Percentiles rank a stretch among this genome's conserved stretches.
These are phyloP conservation scores for Ogataea methanolica DNA, from an alignment of 805 yeast species.

Conservation along the genomic window DNA sequence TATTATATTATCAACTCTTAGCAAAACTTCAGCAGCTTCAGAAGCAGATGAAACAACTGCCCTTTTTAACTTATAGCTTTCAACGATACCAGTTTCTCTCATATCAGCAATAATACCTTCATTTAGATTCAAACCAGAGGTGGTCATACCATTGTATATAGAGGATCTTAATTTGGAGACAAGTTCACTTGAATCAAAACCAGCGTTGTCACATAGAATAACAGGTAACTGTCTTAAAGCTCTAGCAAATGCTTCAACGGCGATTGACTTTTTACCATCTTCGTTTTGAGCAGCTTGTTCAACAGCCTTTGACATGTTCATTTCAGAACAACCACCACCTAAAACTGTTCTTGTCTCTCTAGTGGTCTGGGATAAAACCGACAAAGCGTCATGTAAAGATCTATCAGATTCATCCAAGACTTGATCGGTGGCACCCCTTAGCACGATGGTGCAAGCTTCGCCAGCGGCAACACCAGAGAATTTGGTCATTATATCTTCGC, in stretches of 20 bases:
- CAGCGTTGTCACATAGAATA: conserved; percentile 95
- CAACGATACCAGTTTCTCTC: conserved; percentile 91
- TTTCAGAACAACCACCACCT: conserved; percentile 91
- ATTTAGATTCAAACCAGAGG: conserved; percentile 87
- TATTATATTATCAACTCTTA: conserved; percentile 94
- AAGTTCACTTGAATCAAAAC: conserved; percentile 88
- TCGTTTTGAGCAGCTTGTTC: conserved; percentile 89
- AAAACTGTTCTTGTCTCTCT: conserved; percentile 85
- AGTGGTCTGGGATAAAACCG: conserved; percentile 93
- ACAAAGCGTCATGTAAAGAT: conserved; percentile 93
- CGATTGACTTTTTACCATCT: conserved; percentile 89
- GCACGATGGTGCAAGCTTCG: conserved; percentile 91
- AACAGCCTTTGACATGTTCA: conserved; percentile 95
- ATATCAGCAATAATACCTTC: conserved; percentile 86
- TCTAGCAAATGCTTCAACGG: conserved; percentile 89
- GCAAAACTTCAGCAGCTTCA: conserved; percentile 95
- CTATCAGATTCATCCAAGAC: conserved; percentile 97
- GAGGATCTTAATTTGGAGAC: conserved; percentile 88
- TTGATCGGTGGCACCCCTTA: conserved; percentile 98
- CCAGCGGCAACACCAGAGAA: conserved; percentile 96
- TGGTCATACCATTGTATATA: conserved; percentile 85
- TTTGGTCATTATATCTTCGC: conserved; percentile 85
- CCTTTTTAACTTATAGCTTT: conserved; percentile 83
- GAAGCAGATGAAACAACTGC: conserved; percentile 94
- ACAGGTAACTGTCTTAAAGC: conserved; percentile 95